phyloP scores from a whole-genome alignment of 2,329 filamentous ascomycete genomes.

The Fusarium vanettenii region DNA sequence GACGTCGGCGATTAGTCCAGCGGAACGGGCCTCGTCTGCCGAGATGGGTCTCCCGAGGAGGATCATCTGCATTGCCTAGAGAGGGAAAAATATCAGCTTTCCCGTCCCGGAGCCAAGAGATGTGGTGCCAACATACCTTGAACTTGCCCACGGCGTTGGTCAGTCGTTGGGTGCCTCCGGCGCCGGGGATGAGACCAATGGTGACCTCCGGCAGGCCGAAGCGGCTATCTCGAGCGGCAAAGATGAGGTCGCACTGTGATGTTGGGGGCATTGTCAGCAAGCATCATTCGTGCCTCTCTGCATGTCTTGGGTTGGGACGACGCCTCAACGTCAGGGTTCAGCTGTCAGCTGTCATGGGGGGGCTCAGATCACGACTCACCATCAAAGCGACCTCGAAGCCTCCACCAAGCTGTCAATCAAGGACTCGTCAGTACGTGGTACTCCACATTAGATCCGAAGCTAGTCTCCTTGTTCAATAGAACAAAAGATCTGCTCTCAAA shows the following conservation, averaged over 20 bases:
- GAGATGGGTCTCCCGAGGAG: slow-evolving; percentile 44
- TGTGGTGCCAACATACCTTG: slow-evolving; percentile 42
- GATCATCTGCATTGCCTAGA: slow-evolving; percentile 49
- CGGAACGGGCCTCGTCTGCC: slow-evolving; percentile 40
- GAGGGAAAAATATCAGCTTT: background rate
- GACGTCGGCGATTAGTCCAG: slow-evolving; percentile 43
- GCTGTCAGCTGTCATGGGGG: background rate
- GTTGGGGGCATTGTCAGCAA: background rate
- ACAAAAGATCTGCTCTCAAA: background rate
- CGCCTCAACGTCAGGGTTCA: slow-evolving; percentile 7
- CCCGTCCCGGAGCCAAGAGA: background rate
- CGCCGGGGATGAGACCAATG: slow-evolving; percentile 55
- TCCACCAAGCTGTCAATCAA: slow-evolving; percentile 56
- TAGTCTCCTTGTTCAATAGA: background rate
- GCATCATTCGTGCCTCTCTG: background rate
- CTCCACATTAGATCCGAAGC: slow-evolving; percentile 2
- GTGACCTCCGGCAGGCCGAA: slow-evolving; percentile 55
- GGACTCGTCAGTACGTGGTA: slow-evolving; percentile 1
- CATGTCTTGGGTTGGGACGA: background rate
- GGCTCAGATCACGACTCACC: slow-evolving; percentile 44
- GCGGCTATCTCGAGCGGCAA: slow-evolving; percentile 49
- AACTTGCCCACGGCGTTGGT: slow-evolving; percentile 56
- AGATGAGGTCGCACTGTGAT: slow-evolving; percentile 53
- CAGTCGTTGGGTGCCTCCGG: slow-evolving; percentile 55
- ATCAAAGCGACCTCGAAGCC: slow-evolving; percentile 63